Base-by-base conservation (phyloP, 2,329 filamentous ascomycete genomes). In the Cladorrhinum sp. region DNA sequence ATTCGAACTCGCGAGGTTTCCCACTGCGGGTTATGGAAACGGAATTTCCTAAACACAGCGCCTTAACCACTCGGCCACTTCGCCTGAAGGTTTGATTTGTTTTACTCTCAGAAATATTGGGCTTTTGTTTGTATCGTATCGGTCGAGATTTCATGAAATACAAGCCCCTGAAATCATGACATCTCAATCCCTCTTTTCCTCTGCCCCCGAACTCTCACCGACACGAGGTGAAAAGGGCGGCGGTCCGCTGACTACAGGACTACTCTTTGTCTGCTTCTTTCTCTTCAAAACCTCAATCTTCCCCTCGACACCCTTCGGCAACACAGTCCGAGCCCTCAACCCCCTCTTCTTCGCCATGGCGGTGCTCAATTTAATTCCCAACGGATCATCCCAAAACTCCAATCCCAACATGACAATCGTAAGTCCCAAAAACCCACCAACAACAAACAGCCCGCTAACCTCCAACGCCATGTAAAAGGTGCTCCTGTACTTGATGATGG, bases 381-480 rank as follows among this genome's bases (percentile, higher is more conserved):
- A n/a, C 48, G 64, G 66, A 57, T 68, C 63, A 23, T 50, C 42
- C 26, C 61, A 56, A 21, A 65, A 61, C 57, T 67, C 64, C n/a
- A 42, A 10, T 2, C n/a, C 65, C 50, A 69, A 50, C 20, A 70
- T 24, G 8, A 61, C 24, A 0, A 55, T 46, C 2, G 58, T 52
- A 3, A 66, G 33, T 0, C 48, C 21, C 3, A 58, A 1, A 2
- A 69, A 62, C 14, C 63, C 68, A 14, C 65, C 10, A 2, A 72
- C 73, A 1, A 76, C 33, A 59, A 72, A 67, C 62, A 76, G 60
- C 4, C 73, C 75, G 60, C 72, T 72, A 63, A 75, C 67, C 70
- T 78, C 72, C 20, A 77, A 65, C 50, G 72, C 68, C 5, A 79
- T 69, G 61, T 74, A 77, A 57, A 77, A 73, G 39, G 66, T 70